Percentiles rank a stretch among this genome's conserved stretches.
Evolutionary conservation across 176 grass and related monocot species (phyloP).

Genomic region (Oryza longistaminata): DNA sequence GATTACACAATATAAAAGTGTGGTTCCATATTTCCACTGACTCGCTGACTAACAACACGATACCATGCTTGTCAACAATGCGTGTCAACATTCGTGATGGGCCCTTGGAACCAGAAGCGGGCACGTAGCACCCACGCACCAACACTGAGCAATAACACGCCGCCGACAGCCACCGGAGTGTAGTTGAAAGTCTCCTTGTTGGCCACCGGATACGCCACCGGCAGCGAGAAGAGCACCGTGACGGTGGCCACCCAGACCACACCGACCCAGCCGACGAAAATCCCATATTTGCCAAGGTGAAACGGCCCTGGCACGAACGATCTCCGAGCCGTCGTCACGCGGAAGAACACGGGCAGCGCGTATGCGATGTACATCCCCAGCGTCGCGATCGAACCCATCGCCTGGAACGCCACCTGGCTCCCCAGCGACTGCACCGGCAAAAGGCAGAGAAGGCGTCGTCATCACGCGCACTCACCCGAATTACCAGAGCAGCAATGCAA

Average conservation of each 20-base stretch:
- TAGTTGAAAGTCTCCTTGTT: constrained; percentile 66
- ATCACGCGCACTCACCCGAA: too few species aligned
- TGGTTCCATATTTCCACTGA: too few species aligned
- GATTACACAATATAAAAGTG: too few species aligned
- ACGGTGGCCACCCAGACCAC: constrained; percentile 66
- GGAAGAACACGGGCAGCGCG: constrained; percentile 63
- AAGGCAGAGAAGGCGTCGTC: too few species aligned
- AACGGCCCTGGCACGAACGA: constrained; percentile 64
- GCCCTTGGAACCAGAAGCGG: constrained; percentile 72
- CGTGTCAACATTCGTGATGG: too few species aligned
- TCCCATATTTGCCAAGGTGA: constrained; percentile 53
- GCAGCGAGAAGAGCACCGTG: constrained; percentile 81
- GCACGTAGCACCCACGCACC: constrained; percentile 55
- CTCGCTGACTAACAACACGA: too few species aligned
- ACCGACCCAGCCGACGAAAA: constrained; percentile 47
- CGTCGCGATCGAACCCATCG: constrained; percentile 67
- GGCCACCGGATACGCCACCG: constrained; percentile 64
- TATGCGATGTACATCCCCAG: constrained; percentile 65
- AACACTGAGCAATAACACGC: constrained; percentile 50
- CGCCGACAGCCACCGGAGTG: constrained; percentile 63
- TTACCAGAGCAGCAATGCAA: not conserved
- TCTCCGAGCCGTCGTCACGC: constrained; percentile 52
- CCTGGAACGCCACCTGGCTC: constrained; percentile 78
- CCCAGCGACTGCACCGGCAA: constrained; percentile 52
- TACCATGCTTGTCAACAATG: too few species aligned